Conservation (phyloP, 2,329 filamentous ascomycete species). For the Didymella segeticola region DNA sequence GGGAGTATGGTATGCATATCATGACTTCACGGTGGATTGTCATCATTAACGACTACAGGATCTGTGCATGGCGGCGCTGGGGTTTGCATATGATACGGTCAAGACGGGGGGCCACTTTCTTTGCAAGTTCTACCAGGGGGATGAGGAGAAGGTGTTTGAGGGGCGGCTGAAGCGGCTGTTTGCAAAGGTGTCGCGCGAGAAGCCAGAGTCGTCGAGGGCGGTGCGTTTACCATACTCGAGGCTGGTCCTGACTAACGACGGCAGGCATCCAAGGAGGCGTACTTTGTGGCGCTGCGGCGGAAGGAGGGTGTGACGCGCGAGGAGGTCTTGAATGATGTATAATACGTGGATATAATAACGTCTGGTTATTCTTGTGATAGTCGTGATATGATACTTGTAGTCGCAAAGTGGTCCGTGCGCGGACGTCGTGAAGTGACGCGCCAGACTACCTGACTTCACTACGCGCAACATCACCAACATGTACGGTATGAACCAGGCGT, state of each 20-base stretch:
- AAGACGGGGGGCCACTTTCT: constrained; percentile 86
- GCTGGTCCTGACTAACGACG: constrained; percentile 21
- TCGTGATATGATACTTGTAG: no score
- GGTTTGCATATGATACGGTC: constrained; percentile 85
- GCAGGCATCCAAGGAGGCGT: constrained; percentile 84
- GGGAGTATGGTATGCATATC: constrained; percentile 83
- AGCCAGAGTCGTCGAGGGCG: constrained; percentile 87
- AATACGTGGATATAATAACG: not conserved
- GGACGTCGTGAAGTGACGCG: no score
- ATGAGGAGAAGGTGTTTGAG: constrained; percentile 83
- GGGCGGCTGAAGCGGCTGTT: constrained; percentile 78
- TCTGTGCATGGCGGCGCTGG: constrained; percentile 83
- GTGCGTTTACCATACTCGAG: no score
- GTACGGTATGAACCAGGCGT: constrained; percentile 45
- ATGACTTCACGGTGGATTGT: not conserved
- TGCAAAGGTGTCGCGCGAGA: constrained; percentile 79
- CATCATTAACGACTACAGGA: constrained; percentile 65
- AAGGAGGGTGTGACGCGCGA: constrained; percentile 60
- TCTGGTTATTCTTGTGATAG: no score
- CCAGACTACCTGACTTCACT: no score
- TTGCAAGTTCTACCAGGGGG: constrained; percentile 96
- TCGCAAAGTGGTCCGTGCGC: no score
- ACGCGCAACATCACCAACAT: no score
- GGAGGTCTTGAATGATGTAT: constrained; percentile 49
- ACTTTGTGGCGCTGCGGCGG: constrained; percentile 79